Conservation (phyloP, 208 protist species). For the Balamuthia mandrillaris region DNA sequence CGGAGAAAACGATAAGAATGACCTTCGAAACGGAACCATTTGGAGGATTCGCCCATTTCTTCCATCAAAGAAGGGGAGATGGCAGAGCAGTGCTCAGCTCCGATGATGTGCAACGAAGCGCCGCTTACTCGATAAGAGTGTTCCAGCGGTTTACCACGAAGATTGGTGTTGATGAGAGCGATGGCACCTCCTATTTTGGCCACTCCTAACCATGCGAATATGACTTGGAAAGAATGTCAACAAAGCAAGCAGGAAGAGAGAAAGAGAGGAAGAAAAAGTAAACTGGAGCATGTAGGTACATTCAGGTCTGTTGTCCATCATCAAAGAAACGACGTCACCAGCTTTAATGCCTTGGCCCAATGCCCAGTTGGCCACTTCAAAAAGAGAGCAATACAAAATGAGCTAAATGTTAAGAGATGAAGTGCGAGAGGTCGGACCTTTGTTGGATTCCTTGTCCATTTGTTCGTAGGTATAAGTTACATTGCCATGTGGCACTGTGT, state of each 20-base stretch:
- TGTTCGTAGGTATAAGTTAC: conserved; percentile 2
- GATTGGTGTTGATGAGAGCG: conserved; percentile 48
- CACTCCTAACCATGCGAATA: conserved; percentile 36
- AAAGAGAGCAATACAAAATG: not conserved
- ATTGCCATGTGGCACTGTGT: not conserved
- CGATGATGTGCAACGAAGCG: not conserved
- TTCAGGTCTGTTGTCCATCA: conserved; percentile 33
- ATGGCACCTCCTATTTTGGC: conserved; percentile 46
- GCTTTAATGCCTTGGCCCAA: not conserved
- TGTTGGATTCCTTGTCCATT: conserved; percentile 8
- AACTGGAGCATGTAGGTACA: conserved; percentile 31
- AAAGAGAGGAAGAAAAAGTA: too few species aligned
- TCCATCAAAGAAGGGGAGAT: too few species aligned
- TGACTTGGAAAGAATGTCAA: too few species aligned
- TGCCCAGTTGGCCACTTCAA: conserved; percentile 8
- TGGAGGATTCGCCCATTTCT: too few species aligned
- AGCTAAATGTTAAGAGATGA: not conserved
- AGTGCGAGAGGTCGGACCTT: not conserved
- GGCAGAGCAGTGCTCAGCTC: too few species aligned
- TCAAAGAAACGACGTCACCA: conserved; percentile 30
- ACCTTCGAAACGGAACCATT: too few species aligned
- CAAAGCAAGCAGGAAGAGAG: too few species aligned
- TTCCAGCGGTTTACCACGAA: conserved; percentile 35
- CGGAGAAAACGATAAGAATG: too few species aligned
- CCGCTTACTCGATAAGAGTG: not conserved